phyloP scores from a whole-genome alignment of 345 rosid species.

The Gynandropsis gynandra region DNA sequence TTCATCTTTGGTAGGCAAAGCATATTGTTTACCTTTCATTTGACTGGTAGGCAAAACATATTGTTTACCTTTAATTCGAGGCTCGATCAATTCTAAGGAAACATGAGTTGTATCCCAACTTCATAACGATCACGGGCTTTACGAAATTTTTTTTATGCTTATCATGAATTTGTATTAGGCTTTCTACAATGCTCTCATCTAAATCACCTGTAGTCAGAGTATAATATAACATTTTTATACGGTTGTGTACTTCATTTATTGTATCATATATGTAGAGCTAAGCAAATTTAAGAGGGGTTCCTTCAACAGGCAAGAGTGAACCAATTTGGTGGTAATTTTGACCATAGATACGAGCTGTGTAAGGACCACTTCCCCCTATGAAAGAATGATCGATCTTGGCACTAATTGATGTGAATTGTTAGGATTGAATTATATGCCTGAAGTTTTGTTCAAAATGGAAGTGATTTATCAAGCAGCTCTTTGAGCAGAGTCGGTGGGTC shows the following conservation, averaged over 20 bases:
- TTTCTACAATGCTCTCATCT: background rate
- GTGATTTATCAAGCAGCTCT: too few relatives aligned
- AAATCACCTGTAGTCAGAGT: too few relatives aligned
- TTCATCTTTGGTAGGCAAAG: background rate
- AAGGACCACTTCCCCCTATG: background rate
- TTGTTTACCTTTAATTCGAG: background rate
- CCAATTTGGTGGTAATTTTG: background rate
- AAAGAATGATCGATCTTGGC: background rate
- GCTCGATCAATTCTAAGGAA: background rate
- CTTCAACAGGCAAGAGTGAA: background rate
- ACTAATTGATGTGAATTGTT: background rate
- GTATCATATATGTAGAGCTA: constrained; percentile 1
- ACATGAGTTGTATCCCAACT: too few relatives aligned
- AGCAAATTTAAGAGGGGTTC: background rate
- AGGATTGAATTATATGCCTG: background rate
- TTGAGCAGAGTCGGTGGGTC: too few relatives aligned
- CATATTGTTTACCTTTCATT: background rate
- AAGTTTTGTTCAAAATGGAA: too few relatives aligned
- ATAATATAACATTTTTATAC: background rate
- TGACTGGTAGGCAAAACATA: background rate
- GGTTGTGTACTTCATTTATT: background rate
- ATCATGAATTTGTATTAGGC: too few relatives aligned
- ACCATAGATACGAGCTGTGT: background rate
- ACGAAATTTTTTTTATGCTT: too few relatives aligned
- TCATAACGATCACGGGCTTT: too few relatives aligned